phyloP scores from a whole-genome alignment of 2,329 filamentous ascomycete genomes.

The Lanzia echinophila region DNA sequence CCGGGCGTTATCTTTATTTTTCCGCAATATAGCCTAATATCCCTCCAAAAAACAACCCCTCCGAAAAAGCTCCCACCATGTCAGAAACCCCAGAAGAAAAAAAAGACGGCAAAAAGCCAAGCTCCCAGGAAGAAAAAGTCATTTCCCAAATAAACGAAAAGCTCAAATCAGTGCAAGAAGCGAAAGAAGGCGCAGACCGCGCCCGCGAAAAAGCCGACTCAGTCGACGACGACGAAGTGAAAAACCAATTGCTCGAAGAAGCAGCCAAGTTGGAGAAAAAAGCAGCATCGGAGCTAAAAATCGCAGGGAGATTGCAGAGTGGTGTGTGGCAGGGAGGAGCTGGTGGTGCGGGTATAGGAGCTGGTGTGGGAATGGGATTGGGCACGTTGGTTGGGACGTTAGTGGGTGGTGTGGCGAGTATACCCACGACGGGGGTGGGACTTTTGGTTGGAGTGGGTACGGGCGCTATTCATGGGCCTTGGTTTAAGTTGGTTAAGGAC shows the following conservation, averaged over 20 bases:
- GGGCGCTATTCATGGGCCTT: conserved; percentile 22
- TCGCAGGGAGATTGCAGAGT: conserved; percentile 44
- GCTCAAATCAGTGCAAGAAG: conserved; percentile 9
- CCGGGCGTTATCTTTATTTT: too few species aligned
- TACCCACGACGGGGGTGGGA: conserved; percentile 20
- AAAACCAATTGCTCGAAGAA: conserved; percentile 13
- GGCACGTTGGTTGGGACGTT: conserved; percentile 16
- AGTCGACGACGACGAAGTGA: conserved; percentile 13
- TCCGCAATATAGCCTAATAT: too few species aligned
- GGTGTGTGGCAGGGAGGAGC: conserved; percentile 25
- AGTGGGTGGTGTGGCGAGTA: conserved; percentile 13
- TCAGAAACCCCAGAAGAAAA: not conserved
- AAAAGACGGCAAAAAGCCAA: conserved; percentile 2
- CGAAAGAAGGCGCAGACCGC: conserved; percentile 8
- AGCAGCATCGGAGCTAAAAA: conserved; percentile 53
- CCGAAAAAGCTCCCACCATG: too few species aligned
- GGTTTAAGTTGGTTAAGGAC: conserved; percentile 16
- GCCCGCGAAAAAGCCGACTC: conserved; percentile 9
- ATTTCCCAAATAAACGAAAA: conserved; percentile 13
- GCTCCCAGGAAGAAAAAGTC: conserved; percentile 16
- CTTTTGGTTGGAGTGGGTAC: conserved; percentile 15
- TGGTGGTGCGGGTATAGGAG: conserved; percentile 18
- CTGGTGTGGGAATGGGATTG: conserved; percentile 18
- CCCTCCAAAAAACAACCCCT: too few species aligned
- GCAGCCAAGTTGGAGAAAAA: conserved; percentile 18